phyloP scores from a whole-genome alignment of 2,329 filamentous ascomycete genomes.

The Hypoxylon sp. region DNA sequence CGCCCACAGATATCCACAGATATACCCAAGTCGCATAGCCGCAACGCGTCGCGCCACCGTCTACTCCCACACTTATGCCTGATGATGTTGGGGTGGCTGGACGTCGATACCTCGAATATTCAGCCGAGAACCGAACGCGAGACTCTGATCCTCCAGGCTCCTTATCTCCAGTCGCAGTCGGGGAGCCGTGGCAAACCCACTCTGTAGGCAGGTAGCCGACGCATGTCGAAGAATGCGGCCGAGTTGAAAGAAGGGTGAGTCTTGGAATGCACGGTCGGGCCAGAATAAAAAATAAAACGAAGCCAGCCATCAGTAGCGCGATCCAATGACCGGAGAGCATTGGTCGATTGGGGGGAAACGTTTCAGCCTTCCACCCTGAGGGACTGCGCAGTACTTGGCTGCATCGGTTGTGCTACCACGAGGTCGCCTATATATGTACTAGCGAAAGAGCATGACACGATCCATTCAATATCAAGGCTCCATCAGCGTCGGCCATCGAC shows the following conservation, averaged over 20 bases:
- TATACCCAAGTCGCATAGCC: conserved; percentile 10
- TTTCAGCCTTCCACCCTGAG: conserved; percentile 30
- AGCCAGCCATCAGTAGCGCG: conserved; percentile 17
- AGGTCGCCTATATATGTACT: conserved; percentile 29
- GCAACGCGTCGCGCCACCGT: conserved; percentile 28
- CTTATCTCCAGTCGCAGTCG: background rate
- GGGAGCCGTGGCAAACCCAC: background rate
- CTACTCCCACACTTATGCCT: conserved; percentile 5
- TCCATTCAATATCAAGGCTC: conserved; percentile 9
- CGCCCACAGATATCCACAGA: conserved; percentile 8
- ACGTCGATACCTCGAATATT: conserved; percentile 8
- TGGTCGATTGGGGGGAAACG: conserved; percentile 17
- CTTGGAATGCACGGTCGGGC: conserved; percentile 20
- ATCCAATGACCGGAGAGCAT: conserved; percentile 23
- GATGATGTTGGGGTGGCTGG: conserved; percentile 14
- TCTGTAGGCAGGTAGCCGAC: conserved; percentile 31
- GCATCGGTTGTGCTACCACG: conserved; percentile 32
- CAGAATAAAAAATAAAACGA: conserved; percentile 20
- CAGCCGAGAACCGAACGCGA: conserved; percentile 20
- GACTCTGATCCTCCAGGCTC: conserved; percentile 4
- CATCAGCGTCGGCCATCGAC: conserved; percentile 14
- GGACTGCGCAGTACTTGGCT: conserved; percentile 21
- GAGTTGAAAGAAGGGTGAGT: background rate
- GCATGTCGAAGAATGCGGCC: conserved; percentile 32
- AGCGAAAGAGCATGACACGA: conserved; percentile 25